A percentile compares a stretch with the other conserved stretches of the same genome.
phyloP scores from a whole-genome alignment of 2,329 filamentous ascomycete genomes.

The Westerdykella aurantiaca region DNA sequence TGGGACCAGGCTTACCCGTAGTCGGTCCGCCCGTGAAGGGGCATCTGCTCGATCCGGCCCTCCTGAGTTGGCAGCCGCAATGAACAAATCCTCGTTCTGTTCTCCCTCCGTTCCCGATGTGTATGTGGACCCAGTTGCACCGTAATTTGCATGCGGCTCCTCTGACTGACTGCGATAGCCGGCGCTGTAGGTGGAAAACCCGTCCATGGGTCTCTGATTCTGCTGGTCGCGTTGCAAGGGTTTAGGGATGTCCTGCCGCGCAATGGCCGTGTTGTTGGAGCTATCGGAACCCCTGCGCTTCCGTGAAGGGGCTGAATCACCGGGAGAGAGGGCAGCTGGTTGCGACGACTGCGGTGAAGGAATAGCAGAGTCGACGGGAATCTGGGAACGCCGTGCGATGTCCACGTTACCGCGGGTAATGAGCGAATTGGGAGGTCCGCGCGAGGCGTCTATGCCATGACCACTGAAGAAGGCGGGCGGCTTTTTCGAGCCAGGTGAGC shows the following conservation, averaged over 20 bases:
- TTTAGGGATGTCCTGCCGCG: conserved; percentile 17
- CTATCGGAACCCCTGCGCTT: conserved; percentile 3
- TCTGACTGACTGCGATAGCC: conserved; percentile 22
- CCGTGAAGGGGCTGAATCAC: no score
- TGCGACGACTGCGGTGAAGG: no score
- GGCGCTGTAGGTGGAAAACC: conserved; percentile 28
- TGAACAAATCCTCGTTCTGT: conserved; percentile 38
- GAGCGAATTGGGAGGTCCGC: conserved; percentile 48
- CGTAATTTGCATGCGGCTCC: conserved; percentile 13
- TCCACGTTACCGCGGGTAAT: conserved; percentile 41
- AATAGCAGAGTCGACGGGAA: conserved; percentile 18
- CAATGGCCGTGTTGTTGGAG: conserved; percentile 10
- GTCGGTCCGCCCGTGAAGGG: conserved; percentile 23
- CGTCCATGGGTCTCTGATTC: conserved; percentile 29
- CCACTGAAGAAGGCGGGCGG: conserved; percentile 46
- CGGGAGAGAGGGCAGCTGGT: no score
- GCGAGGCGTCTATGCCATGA: conserved; percentile 46
- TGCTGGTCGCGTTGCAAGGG: conserved; percentile 14
- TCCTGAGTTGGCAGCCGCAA: conserved; percentile 23
- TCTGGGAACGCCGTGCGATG: conserved; percentile 27
- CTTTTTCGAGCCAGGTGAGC: conserved; percentile 31
- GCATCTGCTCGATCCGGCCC: conserved; percentile 26
- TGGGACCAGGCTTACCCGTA: conserved; percentile 23
- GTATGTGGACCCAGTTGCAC: conserved; percentile 13
- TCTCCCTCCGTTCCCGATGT: conserved; percentile 20